A percentile compares a stretch with the other conserved stretches of the same genome.
These are phyloP conservation scores for Suillus brevipes DNA, from an alignment of 768 basidiomycete species.

Conservation along the genomic window DNA sequence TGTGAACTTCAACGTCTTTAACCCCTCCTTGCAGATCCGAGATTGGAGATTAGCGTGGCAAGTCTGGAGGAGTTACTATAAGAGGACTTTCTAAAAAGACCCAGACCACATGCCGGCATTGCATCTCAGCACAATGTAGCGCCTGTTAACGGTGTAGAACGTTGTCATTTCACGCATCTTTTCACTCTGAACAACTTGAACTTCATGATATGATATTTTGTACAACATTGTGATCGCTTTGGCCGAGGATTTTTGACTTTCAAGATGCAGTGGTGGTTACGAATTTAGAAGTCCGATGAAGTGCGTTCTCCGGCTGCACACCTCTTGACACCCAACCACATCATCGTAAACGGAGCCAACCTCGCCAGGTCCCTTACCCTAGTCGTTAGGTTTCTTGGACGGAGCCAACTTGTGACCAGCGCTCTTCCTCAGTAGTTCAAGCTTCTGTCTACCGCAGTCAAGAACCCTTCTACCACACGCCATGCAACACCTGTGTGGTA, in stretches of 20 bases:
- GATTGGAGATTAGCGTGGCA: slow-evolving; percentile 81
- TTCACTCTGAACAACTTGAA: background rate
- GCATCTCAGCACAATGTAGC: slow-evolving; percentile 10
- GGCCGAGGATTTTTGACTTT: background rate
- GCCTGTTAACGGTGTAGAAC: slow-evolving; percentile 8
- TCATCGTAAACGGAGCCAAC: slow-evolving; percentile 32
- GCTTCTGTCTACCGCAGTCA: slow-evolving; percentile 8
- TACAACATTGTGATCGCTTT: background rate
- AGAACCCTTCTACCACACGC: slow-evolving; percentile 10
- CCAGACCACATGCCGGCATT: slow-evolving; percentile 32
- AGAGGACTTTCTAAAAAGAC: slow-evolving; percentile 33
- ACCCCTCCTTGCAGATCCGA: slow-evolving; percentile 57
- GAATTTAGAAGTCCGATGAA: slow-evolving; percentile 39
- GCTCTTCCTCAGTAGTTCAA: background rate
- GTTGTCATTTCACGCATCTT: background rate
- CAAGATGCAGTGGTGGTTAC: slow-evolving; percentile 19
- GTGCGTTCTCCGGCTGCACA: slow-evolving; percentile 31
- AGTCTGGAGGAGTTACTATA: slow-evolving; percentile 58
- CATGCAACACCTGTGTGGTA: slow-evolving; percentile 72
- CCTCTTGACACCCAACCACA: slow-evolving; percentile 36
- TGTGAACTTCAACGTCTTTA: slow-evolving; percentile 71
- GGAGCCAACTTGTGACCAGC: slow-evolving; percentile 1
- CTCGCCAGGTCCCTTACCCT: background rate
- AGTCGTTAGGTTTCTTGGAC: background rate
- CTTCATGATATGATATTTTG: slow-evolving; percentile 5